phyloP scores from a whole-genome alignment of 2,329 filamentous ascomycete species.

The Ophiostoma ips region DNA sequence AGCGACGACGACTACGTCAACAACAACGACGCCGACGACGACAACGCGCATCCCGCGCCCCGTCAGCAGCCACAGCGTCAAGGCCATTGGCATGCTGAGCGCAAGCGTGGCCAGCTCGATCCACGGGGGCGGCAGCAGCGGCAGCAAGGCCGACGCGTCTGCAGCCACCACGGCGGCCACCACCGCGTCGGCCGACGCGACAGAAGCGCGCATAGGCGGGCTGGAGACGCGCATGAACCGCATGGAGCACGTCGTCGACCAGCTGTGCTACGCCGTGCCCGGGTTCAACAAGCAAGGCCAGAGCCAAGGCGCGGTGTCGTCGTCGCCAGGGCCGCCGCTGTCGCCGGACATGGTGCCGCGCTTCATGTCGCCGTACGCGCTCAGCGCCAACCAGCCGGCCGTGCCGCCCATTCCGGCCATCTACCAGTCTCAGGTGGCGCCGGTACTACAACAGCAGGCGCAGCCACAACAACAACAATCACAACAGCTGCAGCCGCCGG shows the following conservation, averaged over 20 bases:
- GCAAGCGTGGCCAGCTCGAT: not conserved
- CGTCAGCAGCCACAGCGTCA: slow-evolving; percentile 1
- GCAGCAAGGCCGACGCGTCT: not conserved
- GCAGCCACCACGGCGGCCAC: too few species aligned
- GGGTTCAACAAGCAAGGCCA: slow-evolving; percentile 18
- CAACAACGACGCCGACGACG: slow-evolving; percentile 5
- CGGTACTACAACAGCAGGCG: too few species aligned
- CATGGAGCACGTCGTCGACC: slow-evolving; percentile 38
- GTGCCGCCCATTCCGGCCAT: slow-evolving; percentile 19
- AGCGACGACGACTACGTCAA: not conserved
- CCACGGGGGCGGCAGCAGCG: not conserved
- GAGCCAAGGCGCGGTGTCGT: not conserved
- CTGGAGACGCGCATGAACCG: slow-evolving; percentile 39
- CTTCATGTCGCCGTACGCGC: not conserved
- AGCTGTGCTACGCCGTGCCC: slow-evolving; percentile 33
- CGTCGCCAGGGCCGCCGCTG: slow-evolving; percentile 4
- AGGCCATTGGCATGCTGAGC: not conserved
- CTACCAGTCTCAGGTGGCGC: slow-evolving; percentile 17
- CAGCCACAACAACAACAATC: too few species aligned
- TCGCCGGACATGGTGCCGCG: slow-evolving; percentile 16
- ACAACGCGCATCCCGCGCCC: slow-evolving; percentile 4
- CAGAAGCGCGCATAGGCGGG: slow-evolving; percentile 37
- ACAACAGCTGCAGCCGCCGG: slow-evolving; percentile 2
- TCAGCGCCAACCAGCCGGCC: not conserved
- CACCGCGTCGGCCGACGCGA: slow-evolving; percentile 22